phyloP scores from a whole-genome alignment of 306 rosid genomes.

The Lablab purpureus region DNA sequence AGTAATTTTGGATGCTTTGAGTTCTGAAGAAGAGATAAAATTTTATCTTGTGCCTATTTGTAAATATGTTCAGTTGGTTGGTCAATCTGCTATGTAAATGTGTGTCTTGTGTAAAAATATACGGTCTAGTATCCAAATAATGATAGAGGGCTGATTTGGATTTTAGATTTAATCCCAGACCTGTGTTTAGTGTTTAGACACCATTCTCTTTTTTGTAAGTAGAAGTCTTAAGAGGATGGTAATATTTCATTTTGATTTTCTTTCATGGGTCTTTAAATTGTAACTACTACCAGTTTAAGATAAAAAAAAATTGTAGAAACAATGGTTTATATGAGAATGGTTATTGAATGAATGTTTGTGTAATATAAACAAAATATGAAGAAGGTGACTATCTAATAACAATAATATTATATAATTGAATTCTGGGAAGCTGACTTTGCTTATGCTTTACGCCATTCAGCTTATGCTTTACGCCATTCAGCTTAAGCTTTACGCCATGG shows the following conservation, averaged over 20 bases:
- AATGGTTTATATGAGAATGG: slow-evolving; percentile 48
- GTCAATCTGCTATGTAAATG: slow-evolving; percentile 56
- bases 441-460: slow-evolving; percentile 32
- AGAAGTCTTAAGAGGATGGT: slow-evolving; percentile 42
- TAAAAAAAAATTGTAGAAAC: slow-evolving; percentile 59
- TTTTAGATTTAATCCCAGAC: slow-evolving; percentile 34
- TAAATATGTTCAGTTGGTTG: slow-evolving; percentile 57
- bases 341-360: background rate
- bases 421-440: slow-evolving; percentile 9
- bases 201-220: slow-evolving; percentile 59
- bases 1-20: slow-evolving; percentile 53
- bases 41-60: slow-evolving; percentile 50
- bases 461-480: slow-evolving; percentile 41
- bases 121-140: slow-evolving; percentile 49
- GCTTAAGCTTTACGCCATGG: slow-evolving; percentile 34
- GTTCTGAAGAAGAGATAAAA: slow-evolving; percentile 33
- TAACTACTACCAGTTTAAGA: slow-evolving; percentile 50
- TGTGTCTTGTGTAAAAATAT: slow-evolving; percentile 34
- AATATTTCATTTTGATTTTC: slow-evolving; percentile 38
- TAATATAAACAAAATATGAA: slow-evolving; percentile 1
- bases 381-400: background rate
- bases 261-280: slow-evolving; percentile 44
- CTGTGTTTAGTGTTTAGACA: slow-evolving; percentile 23
- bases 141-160: slow-evolving; percentile 44
- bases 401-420: no score